phyloP scores from a whole-genome alignment of 2,329 filamentous ascomycete genomes.

The Claviceps maximensis region DNA sequence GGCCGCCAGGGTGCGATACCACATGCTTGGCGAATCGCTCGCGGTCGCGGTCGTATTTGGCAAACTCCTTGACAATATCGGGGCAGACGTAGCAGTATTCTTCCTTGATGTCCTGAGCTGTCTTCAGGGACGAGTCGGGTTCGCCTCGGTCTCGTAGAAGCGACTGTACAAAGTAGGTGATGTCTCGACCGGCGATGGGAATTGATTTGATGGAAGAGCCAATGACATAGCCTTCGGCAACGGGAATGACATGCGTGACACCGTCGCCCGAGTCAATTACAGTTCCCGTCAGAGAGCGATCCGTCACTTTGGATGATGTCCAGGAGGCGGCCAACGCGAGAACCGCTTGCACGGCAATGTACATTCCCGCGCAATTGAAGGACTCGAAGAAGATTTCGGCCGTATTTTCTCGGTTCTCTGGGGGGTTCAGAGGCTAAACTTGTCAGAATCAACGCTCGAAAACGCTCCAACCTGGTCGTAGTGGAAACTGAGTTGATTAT shows the following conservation, averaged over 20 bases:
- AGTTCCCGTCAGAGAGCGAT: conserved; percentile 89
- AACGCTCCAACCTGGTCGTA: background rate
- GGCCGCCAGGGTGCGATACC: conserved; percentile 74
- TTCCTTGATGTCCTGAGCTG: conserved; percentile 95
- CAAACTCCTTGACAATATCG: conserved; percentile 97
- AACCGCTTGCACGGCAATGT: conserved; percentile 96
- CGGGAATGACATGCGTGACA: conserved; percentile 97
- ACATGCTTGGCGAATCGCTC: conserved; percentile 84
- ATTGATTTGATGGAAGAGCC: conserved; percentile 99
- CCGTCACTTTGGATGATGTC: conserved; percentile 96
- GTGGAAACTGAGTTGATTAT: no score
- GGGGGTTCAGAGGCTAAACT: conserved; percentile 78
- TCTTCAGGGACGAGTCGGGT: conserved; percentile 92
- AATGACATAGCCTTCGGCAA: conserved; percentile 97
- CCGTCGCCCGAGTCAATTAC: conserved; percentile 98
- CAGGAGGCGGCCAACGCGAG: conserved; percentile 92
- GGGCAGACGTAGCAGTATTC: conserved; percentile 97
- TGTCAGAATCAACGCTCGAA: background rate
- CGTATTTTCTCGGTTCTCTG: conserved; percentile 97
- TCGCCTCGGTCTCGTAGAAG: conserved; percentile 91
- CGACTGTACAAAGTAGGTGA: conserved; percentile 97
- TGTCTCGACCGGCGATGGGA: conserved; percentile 92
- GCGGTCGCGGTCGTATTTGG: conserved; percentile 83
- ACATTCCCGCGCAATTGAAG: conserved; percentile 97
- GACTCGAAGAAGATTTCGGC: conserved; percentile 99